Evolutionary conservation across 2,329 filamentous ascomycete genomes (phyloP).

Genomic region (Penicillium griseofulvum): DNA sequence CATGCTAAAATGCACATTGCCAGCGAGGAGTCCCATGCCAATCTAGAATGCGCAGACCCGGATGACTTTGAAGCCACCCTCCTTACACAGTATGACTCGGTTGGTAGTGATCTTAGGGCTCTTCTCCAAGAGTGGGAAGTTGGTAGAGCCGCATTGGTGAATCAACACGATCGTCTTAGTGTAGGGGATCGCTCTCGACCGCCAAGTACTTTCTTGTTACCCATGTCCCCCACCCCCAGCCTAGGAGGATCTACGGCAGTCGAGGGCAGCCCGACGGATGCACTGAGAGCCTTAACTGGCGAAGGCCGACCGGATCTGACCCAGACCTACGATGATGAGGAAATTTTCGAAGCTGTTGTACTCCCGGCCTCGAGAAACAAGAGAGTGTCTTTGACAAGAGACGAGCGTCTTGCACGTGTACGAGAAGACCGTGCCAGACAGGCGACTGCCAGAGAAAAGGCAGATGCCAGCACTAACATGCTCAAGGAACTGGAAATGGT

Average conservation of each 20-base stretch:
- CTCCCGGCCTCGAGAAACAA: slow-evolving; percentile 62
- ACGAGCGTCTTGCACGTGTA: slow-evolving; percentile 84
- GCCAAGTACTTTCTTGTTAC: slow-evolving; percentile 44
- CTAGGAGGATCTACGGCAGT: slow-evolving; percentile 47
- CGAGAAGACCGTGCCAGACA: slow-evolving; percentile 79
- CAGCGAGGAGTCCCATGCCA: slow-evolving; percentile 81
- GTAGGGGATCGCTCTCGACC: slow-evolving; percentile 58
- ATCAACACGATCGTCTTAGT: slow-evolving; percentile 78
- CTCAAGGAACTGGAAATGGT: slow-evolving; percentile 89
- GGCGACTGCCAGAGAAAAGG: slow-evolving; percentile 67
- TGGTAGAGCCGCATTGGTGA: slow-evolving; percentile 77
- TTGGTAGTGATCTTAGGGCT: slow-evolving; percentile 79
- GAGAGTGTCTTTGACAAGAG: slow-evolving; percentile 69
- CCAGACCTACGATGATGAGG: slow-evolving; percentile 56
- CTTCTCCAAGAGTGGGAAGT: slow-evolving; percentile 83
- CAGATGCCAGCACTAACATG: slow-evolving; percentile 84
- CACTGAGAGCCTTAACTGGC: slow-evolving; percentile 75
- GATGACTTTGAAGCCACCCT: slow-evolving; percentile 75
- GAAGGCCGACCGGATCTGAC: slow-evolving; percentile 49
- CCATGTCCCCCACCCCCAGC: slow-evolving; percentile 47
- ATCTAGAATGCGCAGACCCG: slow-evolving; percentile 67
- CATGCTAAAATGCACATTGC: slow-evolving; percentile 93
- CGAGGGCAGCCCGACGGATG: slow-evolving; percentile 63
- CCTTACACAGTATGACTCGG: slow-evolving; percentile 89
- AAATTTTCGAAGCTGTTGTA: slow-evolving; percentile 90